Conservation (phyloP, 2,329 filamentous ascomycete genomes). For the Fusarium nelsonii region DNA sequence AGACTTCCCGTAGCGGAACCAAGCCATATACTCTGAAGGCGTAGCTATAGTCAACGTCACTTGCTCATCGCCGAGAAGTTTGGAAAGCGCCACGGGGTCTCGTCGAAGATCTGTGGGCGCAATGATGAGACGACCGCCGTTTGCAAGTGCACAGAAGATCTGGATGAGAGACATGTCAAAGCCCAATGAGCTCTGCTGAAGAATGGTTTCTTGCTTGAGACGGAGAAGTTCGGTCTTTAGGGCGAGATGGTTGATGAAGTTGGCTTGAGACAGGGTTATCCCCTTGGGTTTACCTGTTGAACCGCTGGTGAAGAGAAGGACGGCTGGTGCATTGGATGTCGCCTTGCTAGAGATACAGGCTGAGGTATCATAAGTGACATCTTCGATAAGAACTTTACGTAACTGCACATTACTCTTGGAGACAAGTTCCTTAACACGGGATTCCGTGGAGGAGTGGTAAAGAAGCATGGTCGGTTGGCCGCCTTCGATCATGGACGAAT, state of each 20-base stretch:
- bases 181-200: slow-evolving; percentile 31
- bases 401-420: not conserved
- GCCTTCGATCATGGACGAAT: not conserved
- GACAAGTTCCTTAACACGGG: not conserved
- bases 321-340: not conserved
- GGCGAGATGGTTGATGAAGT: not conserved
- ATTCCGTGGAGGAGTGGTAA: not conserved
- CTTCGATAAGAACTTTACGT: not conserved
- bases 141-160: slow-evolving; percentile 13
- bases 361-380: not conserved
- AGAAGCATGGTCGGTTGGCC: not conserved
- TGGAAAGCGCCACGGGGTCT: slow-evolving; percentile 6
- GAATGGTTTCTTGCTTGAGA: not conserved
- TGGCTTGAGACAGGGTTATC: slow-evolving; percentile 1
- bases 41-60: slow-evolving; percentile 23
- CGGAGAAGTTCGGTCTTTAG: slow-evolving; percentile 3
- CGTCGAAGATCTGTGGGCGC: not conserved
- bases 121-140: slow-evolving; percentile 23
- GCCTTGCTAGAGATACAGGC: not conserved
- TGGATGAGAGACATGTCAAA: slow-evolving; percentile 31
- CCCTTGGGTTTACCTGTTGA: slow-evolving; percentile 28
- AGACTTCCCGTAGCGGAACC: slow-evolving; percentile 11
- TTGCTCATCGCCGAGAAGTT: slow-evolving; percentile 8
- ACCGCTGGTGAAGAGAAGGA: slow-evolving; percentile 27
- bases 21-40: slow-evolving; percentile 18